Evolutionary conservation across 495 filamentous ascomycete species (phyloP).

Genomic region (Opeltia flavorubescens): DNA sequence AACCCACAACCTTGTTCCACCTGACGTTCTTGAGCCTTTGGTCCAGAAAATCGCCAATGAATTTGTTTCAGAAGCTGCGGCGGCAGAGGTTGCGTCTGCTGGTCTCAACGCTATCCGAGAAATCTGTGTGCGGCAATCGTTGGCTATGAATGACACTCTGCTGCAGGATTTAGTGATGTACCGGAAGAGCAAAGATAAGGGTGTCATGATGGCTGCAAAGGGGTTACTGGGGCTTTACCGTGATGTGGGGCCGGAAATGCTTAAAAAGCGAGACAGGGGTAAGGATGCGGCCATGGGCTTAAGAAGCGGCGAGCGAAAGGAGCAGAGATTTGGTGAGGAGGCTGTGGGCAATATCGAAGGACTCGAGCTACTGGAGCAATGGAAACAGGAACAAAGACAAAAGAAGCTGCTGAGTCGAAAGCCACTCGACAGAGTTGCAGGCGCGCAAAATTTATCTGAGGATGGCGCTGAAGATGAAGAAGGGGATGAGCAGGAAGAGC

Average conservation of each 20-base stretch:
- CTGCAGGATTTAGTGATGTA: conserved; percentile 97
- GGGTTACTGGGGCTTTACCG: conserved; percentile 81
- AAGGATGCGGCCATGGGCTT: conserved; percentile 84
- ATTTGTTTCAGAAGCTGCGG: conserved; percentile 91
- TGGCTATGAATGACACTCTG: conserved; percentile 89
- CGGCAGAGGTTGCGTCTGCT: conserved; percentile 78
- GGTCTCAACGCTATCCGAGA: conserved; percentile 92
- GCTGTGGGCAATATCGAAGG: conserved; percentile 77
- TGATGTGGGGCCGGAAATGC: conserved; percentile 76
- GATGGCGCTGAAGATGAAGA: conserved; percentile 42
- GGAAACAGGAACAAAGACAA: conserved; percentile 79
- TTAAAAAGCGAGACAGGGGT: conserved; percentile 80
- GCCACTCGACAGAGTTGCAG: conserved; percentile 36
- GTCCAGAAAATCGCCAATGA: conserved; percentile 94
- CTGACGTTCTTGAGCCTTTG: conserved; percentile 82
- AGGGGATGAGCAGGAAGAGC: conserved; percentile 40
- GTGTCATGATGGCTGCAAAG: conserved; percentile 91
- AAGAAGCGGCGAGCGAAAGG: conserved; percentile 50
- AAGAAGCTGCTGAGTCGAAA: conserved; percentile 55
- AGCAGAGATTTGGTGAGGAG: conserved; percentile 64
- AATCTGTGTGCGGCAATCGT: conserved; percentile 78
- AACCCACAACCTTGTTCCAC: conserved; percentile 81
- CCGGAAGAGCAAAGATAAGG: conserved; percentile 93
- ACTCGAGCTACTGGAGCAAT: conserved; percentile 77
- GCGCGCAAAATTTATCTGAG: too few relatives aligned